Evolutionary conservation across 345 rosid genomes (phyloP), one percentile per base, ranked within the genome.

Genomic region (Geranium brycei): DNA sequence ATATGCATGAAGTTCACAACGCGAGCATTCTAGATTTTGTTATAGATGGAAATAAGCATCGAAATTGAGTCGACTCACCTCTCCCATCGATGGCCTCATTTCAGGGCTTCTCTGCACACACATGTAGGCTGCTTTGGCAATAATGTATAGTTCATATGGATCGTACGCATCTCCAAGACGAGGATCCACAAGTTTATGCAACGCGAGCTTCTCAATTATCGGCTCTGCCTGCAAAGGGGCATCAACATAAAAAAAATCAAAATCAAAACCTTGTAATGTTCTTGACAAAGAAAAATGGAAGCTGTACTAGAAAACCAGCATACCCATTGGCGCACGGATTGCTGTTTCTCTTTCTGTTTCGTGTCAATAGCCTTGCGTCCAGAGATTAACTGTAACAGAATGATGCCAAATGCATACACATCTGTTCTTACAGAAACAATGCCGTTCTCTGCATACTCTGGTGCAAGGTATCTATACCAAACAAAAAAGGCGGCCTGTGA

Each of bases 321-420:
- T 79, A 85, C 86, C 91, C 88, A 85, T 51, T 83, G 83, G 66
- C 81, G 68, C 47, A 85, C 66, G 31, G 86, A 80, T 66, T 70
- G 73, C 31, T 69, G 69, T 60, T 74, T 64, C 57, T 73, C 81
- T 17, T 38, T 66, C 19, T 62, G 71, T 47, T 68, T 51, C 1
- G 18, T 11, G 66, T 79, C 75, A 15, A 73, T 64, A 16, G 69
- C 82, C 62, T 70, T 83, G 18, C 81, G 83, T 18, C 91, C 86
- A 6, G 86, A 81, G 47, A 83, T 76, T 57, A 85, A 73, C 61
- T 83, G 88, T 60, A 83, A 65, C 59, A 83, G 72, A 66, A 81
- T 74, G 7, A 85, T 73, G 40, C 91, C 91, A 60, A 71, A 83
- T 60, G 91, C 81, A 64, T 83, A 85, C 19, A 81, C 84, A 71